Evolutionary conservation across 495 filamentous ascomycete species (phyloP).

Genomic region (Neurospora sp.): DNA sequence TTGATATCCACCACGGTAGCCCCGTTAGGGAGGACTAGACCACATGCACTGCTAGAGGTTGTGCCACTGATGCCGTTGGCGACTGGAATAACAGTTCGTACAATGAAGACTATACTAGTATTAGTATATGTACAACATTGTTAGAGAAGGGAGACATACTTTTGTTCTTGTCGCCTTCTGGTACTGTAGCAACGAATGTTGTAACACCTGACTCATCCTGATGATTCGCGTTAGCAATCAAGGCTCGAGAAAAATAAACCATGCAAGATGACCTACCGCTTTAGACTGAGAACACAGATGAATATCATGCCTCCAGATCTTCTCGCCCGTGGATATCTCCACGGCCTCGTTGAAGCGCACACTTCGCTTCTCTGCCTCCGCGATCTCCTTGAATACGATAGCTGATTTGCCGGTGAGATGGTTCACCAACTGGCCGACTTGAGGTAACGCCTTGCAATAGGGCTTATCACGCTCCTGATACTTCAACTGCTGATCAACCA

Average conservation of each 20-base stretch:
- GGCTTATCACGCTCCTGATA: slow-evolving; percentile 28
- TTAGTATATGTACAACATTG: slow-evolving; percentile 1
- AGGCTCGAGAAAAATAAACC: not conserved
- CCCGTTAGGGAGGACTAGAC: slow-evolving; percentile 29
- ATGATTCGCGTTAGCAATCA: slow-evolving; percentile 5
- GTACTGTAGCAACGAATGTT: slow-evolving; percentile 27
- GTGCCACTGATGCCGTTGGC: slow-evolving; percentile 33
- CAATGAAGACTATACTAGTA: slow-evolving; percentile 36
- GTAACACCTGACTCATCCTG: slow-evolving; percentile 21
- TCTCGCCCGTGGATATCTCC: slow-evolving; percentile 24
- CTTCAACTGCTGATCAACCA: slow-evolving; percentile 37
- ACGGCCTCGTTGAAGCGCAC: slow-evolving; percentile 40
- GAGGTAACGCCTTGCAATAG: slow-evolving; percentile 28
- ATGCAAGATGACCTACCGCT: slow-evolving; percentile 16
- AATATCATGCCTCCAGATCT: slow-evolving; percentile 30
- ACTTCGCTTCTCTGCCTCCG: slow-evolving; percentile 42
- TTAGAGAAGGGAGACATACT: slow-evolving; percentile 2
- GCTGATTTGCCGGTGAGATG: slow-evolving; percentile 30
- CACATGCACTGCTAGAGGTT: slow-evolving; percentile 18
- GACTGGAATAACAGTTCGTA: slow-evolving; percentile 28
- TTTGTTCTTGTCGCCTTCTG: slow-evolving; percentile 14
- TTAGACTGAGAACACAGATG: slow-evolving; percentile 16
- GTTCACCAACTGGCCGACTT: slow-evolving; percentile 35
- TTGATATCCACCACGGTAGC: slow-evolving; percentile 36
- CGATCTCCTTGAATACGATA: slow-evolving; percentile 39